Conservation (phyloP, 2,329 filamentous ascomycete species). For the Laburnicola sp. region DNA sequence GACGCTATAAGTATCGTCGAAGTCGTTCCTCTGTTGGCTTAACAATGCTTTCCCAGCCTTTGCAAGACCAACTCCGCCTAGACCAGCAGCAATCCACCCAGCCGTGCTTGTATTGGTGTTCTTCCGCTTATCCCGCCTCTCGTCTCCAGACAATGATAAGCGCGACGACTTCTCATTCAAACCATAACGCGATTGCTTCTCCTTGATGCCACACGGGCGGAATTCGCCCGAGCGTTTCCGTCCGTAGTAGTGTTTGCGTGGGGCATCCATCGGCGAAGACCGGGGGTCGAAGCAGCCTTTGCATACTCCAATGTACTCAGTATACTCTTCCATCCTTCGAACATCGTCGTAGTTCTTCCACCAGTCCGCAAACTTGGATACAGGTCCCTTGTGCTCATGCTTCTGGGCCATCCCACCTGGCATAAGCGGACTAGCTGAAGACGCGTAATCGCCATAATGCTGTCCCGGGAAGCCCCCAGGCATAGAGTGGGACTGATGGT, state of each 20-base stretch:
- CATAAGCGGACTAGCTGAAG: slow-evolving; percentile 27
- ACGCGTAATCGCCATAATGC: slow-evolving; percentile 20
- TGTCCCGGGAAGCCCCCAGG: slow-evolving; percentile 35
- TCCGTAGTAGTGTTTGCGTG: slow-evolving; percentile 62
- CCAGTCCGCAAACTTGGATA: slow-evolving; percentile 61
- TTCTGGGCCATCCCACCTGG: slow-evolving; percentile 49
- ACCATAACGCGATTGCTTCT: slow-evolving; percentile 61
- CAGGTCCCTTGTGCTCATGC: slow-evolving; percentile 60
- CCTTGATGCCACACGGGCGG: slow-evolving; percentile 53
- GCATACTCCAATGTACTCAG: slow-evolving; percentile 67
- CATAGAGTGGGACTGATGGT: slow-evolving; percentile 31
- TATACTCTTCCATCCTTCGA: slow-evolving; percentile 67
- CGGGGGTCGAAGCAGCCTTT: slow-evolving; percentile 66
- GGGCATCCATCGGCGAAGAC: slow-evolving; percentile 59
- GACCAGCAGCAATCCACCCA: slow-evolving; percentile 57
- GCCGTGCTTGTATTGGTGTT: slow-evolving; percentile 50
- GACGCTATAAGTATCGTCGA: slow-evolving; percentile 63
- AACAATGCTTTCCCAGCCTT: slow-evolving; percentile 59
- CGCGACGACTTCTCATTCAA: slow-evolving; percentile 37
- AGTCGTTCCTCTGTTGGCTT: slow-evolving; percentile 54
- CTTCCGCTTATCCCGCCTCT: slow-evolving; percentile 44
- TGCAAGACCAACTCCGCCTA: slow-evolving; percentile 58
- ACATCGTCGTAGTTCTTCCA: slow-evolving; percentile 68
- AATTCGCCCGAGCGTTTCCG: slow-evolving; percentile 52
- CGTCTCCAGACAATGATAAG: slow-evolving; percentile 40